Evolutionary conservation across 495 filamentous ascomycete species (phyloP), one percentile per base, ranked within the genome.

Genomic region (Cryomyces minteri): DNA sequence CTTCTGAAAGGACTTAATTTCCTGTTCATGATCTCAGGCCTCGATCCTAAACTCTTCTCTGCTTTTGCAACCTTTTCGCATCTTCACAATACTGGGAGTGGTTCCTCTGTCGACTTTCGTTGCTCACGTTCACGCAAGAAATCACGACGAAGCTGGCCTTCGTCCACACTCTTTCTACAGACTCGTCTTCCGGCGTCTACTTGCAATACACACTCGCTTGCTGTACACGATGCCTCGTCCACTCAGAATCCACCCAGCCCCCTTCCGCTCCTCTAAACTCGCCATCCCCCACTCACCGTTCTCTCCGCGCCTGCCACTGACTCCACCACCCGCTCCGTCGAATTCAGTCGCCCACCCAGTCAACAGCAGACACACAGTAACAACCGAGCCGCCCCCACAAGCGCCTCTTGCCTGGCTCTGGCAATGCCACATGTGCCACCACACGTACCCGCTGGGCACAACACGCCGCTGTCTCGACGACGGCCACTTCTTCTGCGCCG

Each of bases 381-480:
- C 18, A 10, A 40, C 30, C 39, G 28, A 11, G 11, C 34, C 55
- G 9, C 56, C 56, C 18, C 55, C 57, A 5, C 5, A 39, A 4
- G 46, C 51, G 2, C 58, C 61, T 0, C 54, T 66, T 8, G 53
- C 48, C 31, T 70, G 67, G 67, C 53, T 67, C 36, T 70, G 67
- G 67, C 52, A 56, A 47, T 69, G 67, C 52, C 67, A 70, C 47
- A 48, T 63, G 41, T 70, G 67, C 58, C 47, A 54, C 40, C 53
- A 53, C 40, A 57, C 53, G 32, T 69, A 68, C 52, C 50, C 51
- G 4, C 52, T 70, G 25, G 63, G 59, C 32, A 54, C 55, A 8
- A 70, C 67, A 1, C 63, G 67, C 1, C 62, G 67, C 36, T 69
- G 67, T 43, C 62, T 69, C 18, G 60, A 67, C 34, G 66, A 70